Percentiles rank a stretch among this genome's conserved stretches.
These are phyloP conservation scores for Lentinula raphanica DNA, from an alignment of 768 basidiomycete species.

Conservation along the genomic window DNA sequence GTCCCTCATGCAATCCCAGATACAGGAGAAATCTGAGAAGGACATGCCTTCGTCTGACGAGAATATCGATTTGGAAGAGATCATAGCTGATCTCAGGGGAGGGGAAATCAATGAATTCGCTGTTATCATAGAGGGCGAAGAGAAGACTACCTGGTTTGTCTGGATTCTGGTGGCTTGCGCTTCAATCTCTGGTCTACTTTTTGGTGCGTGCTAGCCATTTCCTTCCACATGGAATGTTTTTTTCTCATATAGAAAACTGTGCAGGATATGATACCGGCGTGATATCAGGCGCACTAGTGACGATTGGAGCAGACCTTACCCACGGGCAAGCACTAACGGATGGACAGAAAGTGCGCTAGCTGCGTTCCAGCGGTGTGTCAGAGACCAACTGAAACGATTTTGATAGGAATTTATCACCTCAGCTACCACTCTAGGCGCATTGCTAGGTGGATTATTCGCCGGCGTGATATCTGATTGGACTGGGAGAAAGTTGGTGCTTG, in stretches of 20 bases:
- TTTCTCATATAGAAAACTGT: neutral
- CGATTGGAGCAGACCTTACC: constrained; percentile 56
- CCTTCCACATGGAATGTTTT: neutral
- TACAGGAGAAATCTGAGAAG: neutral
- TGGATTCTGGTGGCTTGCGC: constrained; percentile 73
- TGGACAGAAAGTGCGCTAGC: constrained; percentile 50
- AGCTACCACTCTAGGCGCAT: constrained; percentile 70
- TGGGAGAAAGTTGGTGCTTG: constrained; percentile 61
- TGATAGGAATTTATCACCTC: constrained; percentile 85
- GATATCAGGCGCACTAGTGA: constrained; percentile 76
- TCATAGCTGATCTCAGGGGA: constrained; percentile 21
- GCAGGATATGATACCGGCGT: constrained; percentile 79
- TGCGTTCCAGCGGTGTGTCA: neutral
- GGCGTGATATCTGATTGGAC: constrained; percentile 68
- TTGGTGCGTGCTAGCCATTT: constrained; percentile 42
- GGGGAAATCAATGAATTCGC: constrained; percentile 58
- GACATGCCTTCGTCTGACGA: neutral
- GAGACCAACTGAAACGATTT: too few species aligned
- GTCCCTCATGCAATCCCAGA: neutral
- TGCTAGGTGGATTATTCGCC: constrained; percentile 67
- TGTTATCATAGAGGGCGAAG: constrained; percentile 61
- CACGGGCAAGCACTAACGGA: constrained; percentile 44
- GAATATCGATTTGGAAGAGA: neutral
- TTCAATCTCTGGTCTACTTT: constrained; percentile 72
- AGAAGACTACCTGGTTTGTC: constrained; percentile 65